These are phyloP conservation scores for Arabidopsis lyrata DNA, from an alignment of 441 rosid genomes.

Conservation along the genomic window DNA sequence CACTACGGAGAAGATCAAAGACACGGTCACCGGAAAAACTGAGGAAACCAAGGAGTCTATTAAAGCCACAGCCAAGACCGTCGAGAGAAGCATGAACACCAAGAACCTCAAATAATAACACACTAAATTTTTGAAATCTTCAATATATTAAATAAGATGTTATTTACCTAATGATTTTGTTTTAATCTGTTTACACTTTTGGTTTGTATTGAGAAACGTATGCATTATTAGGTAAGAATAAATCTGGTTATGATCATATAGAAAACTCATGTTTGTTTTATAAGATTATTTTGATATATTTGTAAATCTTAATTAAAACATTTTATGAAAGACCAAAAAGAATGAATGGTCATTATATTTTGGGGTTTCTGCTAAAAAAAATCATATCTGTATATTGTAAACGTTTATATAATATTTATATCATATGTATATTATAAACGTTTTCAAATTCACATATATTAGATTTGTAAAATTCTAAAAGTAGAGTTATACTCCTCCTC, in stretches of 20 bases:
- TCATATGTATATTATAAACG: too few species aligned
- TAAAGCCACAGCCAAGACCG: constrained; percentile 51
- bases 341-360: too few species aligned
- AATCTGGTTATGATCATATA: constrained; percentile 16
- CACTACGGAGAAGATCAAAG: constrained; percentile 72
- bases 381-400: too few species aligned
- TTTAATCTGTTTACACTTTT: constrained; percentile 21
- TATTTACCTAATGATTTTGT: constrained; percentile 26
- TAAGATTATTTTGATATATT: constrained; percentile 1
- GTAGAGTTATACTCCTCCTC: too few species aligned
- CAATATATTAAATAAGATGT: constrained; percentile 31
- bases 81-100: constrained; percentile 58
- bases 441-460: too few species aligned
- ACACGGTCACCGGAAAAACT: constrained; percentile 44
- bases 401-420: too few species aligned
- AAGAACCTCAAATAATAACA: constrained; percentile 45
- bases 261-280: constrained; percentile 1
- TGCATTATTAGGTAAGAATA: constrained; percentile 25
- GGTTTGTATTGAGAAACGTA: constrained; percentile 30
- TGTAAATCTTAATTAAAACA: neutral
- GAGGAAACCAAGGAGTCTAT: constrained; percentile 54
- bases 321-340: too few species aligned
- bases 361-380: too few species aligned
- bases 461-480: too few species aligned
- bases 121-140: neutral